These are phyloP conservation scores for Perkinsus chesapeaki DNA, from an alignment of 169 alveolate genomes.

Conservation along the genomic window DNA sequence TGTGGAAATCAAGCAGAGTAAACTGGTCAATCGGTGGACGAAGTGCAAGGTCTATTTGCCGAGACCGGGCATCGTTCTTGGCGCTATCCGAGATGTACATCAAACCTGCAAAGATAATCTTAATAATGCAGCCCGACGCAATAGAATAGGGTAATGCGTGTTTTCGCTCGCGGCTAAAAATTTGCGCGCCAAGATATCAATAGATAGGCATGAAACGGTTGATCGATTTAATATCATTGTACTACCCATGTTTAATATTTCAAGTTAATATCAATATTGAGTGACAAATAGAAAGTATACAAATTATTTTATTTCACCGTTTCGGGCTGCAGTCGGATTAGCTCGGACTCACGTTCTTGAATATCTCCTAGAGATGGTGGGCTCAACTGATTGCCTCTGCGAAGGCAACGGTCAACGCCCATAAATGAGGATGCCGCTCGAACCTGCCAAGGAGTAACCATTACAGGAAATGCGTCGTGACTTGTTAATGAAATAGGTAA, in stretches of 20 bases:
- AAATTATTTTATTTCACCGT: too few species aligned
- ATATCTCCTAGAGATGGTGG: neutral
- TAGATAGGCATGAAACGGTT: too few species aligned
- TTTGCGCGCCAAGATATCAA: too few species aligned
- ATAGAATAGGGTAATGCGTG: too few species aligned
- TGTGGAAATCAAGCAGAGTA: neutral
- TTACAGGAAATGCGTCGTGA: neutral
- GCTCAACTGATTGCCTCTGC: neutral
- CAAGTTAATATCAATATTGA: too few species aligned
- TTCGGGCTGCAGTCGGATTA: too few species aligned
- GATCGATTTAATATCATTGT: too few species aligned
- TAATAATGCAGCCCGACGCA: too few species aligned
- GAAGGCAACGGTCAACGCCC: neutral
- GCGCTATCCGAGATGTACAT: neutral
- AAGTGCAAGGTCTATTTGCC: conserved; percentile 2
- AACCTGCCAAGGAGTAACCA: neutral
- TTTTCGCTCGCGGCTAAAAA: too few species aligned
- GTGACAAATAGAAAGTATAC: too few species aligned
- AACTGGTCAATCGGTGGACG: conserved; percentile 16
- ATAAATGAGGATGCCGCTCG: neutral
- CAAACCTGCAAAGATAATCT: neutral
- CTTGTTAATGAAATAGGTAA: too few species aligned
- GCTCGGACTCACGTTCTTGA: neutral
- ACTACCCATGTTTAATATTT: too few species aligned
- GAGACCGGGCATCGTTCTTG: neutral